A percentile compares a stretch with the other conserved stretches of the same genome.
Evolutionary conservation across 495 filamentous ascomycete species (phyloP).

Genomic region (Penicillium mononematosum): DNA sequence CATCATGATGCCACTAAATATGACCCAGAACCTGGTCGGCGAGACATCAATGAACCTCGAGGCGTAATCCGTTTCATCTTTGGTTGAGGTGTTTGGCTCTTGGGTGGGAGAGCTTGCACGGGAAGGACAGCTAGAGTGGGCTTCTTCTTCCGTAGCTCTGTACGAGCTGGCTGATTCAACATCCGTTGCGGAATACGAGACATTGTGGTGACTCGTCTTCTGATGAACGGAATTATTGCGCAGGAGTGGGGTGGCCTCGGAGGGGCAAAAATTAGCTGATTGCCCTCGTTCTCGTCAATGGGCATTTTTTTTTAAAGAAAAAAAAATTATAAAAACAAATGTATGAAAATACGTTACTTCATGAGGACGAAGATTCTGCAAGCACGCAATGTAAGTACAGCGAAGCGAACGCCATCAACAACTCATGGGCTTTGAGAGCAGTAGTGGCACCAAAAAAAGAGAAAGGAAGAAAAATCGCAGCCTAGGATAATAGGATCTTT

Average conservation of each 20-base stretch:
- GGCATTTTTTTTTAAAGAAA: background rate
- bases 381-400: background rate
- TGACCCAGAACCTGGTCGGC: slow-evolving; percentile 50
- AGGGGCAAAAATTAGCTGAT: slow-evolving; percentile 3
- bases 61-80: slow-evolving; percentile 28
- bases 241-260: slow-evolving; percentile 25
- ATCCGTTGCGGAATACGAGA: slow-evolving; percentile 12
- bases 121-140: slow-evolving; percentile 22
- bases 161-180: slow-evolving; percentile 23
- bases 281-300: background rate
- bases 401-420: background rate
- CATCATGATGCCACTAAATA: slow-evolving; percentile 49
- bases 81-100: background rate
- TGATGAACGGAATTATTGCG: slow-evolving; percentile 10
- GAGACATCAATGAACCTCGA: slow-evolving; percentile 48
- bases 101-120: slow-evolving; percentile 26
- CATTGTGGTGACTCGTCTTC: slow-evolving; percentile 12
- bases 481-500: background rate
- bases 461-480: background rate
- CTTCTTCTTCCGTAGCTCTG: slow-evolving; percentile 19
- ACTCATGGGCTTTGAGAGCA: background rate
- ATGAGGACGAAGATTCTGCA: background rate
- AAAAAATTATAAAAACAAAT: background rate
- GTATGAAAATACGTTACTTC: background rate
- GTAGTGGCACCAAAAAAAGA: background rate